phyloP scores from a whole-genome alignment of 208 protist genomes.

The Balamuthia mandrillaris region DNA sequence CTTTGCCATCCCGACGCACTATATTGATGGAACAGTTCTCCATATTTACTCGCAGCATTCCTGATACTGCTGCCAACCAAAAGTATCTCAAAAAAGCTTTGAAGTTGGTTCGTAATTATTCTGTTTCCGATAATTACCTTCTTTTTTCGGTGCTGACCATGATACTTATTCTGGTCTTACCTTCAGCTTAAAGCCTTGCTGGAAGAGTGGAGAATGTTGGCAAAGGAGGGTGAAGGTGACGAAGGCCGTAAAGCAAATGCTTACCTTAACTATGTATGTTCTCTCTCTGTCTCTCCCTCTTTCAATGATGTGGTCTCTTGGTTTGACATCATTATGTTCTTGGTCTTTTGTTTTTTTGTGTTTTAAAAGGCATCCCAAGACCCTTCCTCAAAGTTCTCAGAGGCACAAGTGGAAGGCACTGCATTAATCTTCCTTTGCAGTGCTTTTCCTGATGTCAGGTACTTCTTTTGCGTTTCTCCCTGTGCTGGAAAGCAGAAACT shows the following conservation, averaged over 20 bases:
- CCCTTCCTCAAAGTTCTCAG: too few relatives aligned
- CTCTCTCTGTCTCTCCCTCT: neutral
- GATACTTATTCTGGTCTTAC: neutral
- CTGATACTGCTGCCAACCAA: constrained; percentile 1
- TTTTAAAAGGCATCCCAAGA: too few relatives aligned
- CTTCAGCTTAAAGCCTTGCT: too few relatives aligned
- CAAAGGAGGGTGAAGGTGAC: neutral
- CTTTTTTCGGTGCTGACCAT: neutral
- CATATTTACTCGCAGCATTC: neutral
- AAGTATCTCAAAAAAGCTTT: constrained; percentile 9
- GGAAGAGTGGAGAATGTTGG: too few relatives aligned
- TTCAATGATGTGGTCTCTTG: neutral
- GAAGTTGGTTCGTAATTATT: too few relatives aligned
- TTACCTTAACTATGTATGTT: neutral
- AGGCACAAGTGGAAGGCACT: constrained; percentile 21
- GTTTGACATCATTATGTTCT: neutral
- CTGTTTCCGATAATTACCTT: neutral
- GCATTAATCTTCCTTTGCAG: constrained; percentile 5
- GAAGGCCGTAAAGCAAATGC: neutral
- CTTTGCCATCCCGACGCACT: neutral
- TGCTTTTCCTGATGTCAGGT: neutral
- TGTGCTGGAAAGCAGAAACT: too few relatives aligned
- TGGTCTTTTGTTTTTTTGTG: too few relatives aligned
- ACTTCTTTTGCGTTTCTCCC: too few relatives aligned
- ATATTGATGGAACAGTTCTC: constrained; percentile 22